Evolutionary conservation across 257 asterid species (phyloP), one percentile per base, ranked within the genome.

Genomic region (Nicotiana paniculata): DNA sequence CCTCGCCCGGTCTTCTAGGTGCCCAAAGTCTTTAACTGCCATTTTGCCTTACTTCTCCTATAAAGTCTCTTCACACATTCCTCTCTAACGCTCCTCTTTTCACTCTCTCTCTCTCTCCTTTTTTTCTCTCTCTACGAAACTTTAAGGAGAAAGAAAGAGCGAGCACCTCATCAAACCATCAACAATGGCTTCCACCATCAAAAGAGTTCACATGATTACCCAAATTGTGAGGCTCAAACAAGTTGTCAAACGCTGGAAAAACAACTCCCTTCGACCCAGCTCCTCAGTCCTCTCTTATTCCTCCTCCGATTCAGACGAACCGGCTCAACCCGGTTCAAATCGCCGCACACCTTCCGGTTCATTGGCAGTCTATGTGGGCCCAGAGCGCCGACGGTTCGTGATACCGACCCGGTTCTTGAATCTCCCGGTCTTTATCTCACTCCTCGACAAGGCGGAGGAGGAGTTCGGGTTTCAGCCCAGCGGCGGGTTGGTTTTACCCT

Each of bases 381-480:
- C 85, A 5, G 88, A 87, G 3, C 91, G 90, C 2, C 61, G 57
- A 46, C 90, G 95, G 0, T 92, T 90, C 85, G 93, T 92, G 78
- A 90, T 92, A 6, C 97, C 97, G 28, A 92, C 97, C 54, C 89
- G 95, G 67, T 91, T 86, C 79, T 70, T 92, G 69, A 88, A 91
- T 86, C 85, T 90, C 0, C 97, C 95, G 3, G 85, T 90, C 0
- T 92, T 92, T 85, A 85, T 88, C 4, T 85, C 87, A 17, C 89
- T 92, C 21, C 90, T 93, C 15, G 69, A 86, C 43, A 75, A 89
- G 62, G 95, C 96, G 26, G 95, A 88, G 77, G 97, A 93, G 87
- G 96, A 93, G 86, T 93, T 90, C 84, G 97, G 97, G 39, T 93
- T 59, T 80, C 91, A 81, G 65, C 79, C 83, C 7, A 66, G 70